phyloP scores from a whole-genome alignment of 2,329 filamentous ascomycete genomes.

The Xylaria sp. region DNA sequence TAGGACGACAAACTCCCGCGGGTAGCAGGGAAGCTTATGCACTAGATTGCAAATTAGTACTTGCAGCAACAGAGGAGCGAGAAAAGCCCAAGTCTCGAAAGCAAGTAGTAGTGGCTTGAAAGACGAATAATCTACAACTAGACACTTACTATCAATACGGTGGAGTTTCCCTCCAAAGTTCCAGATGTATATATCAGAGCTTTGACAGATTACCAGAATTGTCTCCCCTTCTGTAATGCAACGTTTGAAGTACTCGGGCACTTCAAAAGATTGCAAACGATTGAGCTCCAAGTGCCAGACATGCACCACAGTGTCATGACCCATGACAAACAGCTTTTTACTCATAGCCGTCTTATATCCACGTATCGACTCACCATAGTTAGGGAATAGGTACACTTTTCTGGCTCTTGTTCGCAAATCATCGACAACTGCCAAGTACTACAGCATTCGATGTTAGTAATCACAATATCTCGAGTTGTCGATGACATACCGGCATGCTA shows the following conservation, averaged over 20 bases:
- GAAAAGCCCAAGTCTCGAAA: not conserved
- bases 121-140: not conserved
- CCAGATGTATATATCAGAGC: conserved; percentile 46
- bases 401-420: conserved; percentile 47
- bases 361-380: conserved; percentile 35
- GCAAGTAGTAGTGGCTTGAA: not conserved
- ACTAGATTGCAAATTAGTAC: conserved; percentile 26
- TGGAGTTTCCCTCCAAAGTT: conserved; percentile 40
- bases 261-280: conserved; percentile 39
- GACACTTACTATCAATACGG: conserved; percentile 39
- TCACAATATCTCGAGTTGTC: not conserved
- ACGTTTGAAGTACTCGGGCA: conserved; percentile 45
- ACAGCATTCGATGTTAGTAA: conserved; percentile 12
- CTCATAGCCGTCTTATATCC: conserved; percentile 50
- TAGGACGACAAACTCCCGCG: conserved; percentile 39
- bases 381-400: conserved; percentile 47
- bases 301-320: conserved; percentile 44
- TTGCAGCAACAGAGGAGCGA: not conserved
- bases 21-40: conserved; percentile 37
- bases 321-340: conserved; percentile 47
- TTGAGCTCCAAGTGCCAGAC: conserved; percentile 49
- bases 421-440: conserved; percentile 47
- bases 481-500: conserved; percentile 39
- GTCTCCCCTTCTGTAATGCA: conserved; percentile 47
- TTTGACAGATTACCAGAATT: conserved; percentile 44